Percentiles rank a stretch among this genome's conserved stretches.
Evolutionary conservation across 1,284 basidiomycete genomes (phyloP).

Genomic region (Apiotrichum laibachii): DNA sequence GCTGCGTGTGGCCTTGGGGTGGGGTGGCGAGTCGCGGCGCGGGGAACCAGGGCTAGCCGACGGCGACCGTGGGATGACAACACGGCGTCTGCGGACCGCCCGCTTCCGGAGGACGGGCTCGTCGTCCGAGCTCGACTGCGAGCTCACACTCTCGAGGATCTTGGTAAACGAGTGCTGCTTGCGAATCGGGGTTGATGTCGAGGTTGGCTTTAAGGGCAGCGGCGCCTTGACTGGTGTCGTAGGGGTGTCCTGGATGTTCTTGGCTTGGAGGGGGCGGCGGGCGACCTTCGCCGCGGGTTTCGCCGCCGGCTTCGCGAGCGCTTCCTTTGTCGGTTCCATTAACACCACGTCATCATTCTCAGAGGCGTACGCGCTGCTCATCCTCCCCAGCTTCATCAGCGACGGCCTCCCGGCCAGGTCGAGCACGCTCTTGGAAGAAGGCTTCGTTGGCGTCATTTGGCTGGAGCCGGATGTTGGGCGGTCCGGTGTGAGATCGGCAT

Average conservation of each 20-base stretch:
- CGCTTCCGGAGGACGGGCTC: neutral
- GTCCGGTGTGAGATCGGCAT: constrained; percentile 27
- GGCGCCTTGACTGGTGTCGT: neutral
- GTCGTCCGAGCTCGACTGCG: neutral
- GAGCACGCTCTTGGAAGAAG: neutral
- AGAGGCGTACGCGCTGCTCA: neutral
- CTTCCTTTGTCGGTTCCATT: too few species aligned
- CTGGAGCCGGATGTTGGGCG: neutral
- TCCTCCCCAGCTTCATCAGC: too few species aligned
- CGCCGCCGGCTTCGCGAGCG: too few species aligned
- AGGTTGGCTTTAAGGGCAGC: neutral
- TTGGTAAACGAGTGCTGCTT: too few species aligned
- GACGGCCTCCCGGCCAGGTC: too few species aligned
- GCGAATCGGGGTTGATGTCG: too few species aligned
- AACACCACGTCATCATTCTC: too few species aligned
- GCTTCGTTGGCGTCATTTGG: too few species aligned
- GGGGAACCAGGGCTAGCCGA: neutral
- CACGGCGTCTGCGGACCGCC: neutral
- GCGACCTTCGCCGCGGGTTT: too few species aligned
- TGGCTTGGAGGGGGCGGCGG: neutral
- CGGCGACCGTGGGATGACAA: neutral
- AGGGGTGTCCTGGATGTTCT: neutral
- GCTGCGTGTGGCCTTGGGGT: neutral
- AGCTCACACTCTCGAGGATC: neutral
- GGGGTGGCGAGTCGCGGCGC: neutral